These are phyloP conservation scores for Hansfordia pulvinata DNA, from an alignment of 2,329 filamentous ascomycete genomes.

Conservation along the genomic window DNA sequence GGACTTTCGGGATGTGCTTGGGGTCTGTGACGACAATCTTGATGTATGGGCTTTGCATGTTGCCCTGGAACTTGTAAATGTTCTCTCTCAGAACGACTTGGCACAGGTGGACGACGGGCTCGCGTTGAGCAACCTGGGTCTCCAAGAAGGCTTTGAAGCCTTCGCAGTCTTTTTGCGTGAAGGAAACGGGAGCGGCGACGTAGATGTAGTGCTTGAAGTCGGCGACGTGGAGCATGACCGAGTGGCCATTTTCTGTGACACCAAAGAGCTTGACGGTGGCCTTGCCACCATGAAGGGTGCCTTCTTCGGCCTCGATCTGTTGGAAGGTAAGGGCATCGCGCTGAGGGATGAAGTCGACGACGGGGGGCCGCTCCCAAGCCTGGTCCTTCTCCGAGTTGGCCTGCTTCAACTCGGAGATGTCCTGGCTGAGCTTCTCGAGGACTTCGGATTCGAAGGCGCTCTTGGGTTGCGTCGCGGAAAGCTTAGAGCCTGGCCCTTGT, in stretches of 20 bases:
- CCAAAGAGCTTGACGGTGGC: slow-evolving; percentile 85
- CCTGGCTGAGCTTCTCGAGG: slow-evolving; percentile 89
- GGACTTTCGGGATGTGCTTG: slow-evolving; percentile 65
- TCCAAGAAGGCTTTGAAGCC: slow-evolving; percentile 74
- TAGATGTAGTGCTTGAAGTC: slow-evolving; percentile 96
- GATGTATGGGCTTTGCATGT: slow-evolving; percentile 79
- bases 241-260: slow-evolving; percentile 73
- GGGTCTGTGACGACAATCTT: slow-evolving; percentile 90
- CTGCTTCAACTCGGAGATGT: slow-evolving; percentile 73
- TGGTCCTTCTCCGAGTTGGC: slow-evolving; percentile 89
- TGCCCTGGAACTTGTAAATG: slow-evolving; percentile 88
- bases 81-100: slow-evolving; percentile 77
- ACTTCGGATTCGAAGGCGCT: slow-evolving; percentile 90
- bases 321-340: slow-evolving; percentile 75
- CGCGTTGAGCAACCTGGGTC: slow-evolving; percentile 57
- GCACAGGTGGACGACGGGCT: slow-evolving; percentile 66
- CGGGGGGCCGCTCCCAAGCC: slow-evolving; percentile 60
- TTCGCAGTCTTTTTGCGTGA: slow-evolving; percentile 64
- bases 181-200: slow-evolving; percentile 73
- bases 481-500: slow-evolving; percentile 44
- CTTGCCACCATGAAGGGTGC: slow-evolving; percentile 61
- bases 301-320: slow-evolving; percentile 90
- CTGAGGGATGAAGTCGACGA: slow-evolving; percentile 36
- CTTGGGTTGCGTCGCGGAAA: slow-evolving; percentile 67
- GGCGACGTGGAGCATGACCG: slow-evolving; percentile 86